A percentile compares a stretch with the other conserved stretches of the same genome.
These are phyloP conservation scores for Rhodotorula diobovata DNA, from an alignment of 768 basidiomycete species.

Conservation along the genomic window DNA sequence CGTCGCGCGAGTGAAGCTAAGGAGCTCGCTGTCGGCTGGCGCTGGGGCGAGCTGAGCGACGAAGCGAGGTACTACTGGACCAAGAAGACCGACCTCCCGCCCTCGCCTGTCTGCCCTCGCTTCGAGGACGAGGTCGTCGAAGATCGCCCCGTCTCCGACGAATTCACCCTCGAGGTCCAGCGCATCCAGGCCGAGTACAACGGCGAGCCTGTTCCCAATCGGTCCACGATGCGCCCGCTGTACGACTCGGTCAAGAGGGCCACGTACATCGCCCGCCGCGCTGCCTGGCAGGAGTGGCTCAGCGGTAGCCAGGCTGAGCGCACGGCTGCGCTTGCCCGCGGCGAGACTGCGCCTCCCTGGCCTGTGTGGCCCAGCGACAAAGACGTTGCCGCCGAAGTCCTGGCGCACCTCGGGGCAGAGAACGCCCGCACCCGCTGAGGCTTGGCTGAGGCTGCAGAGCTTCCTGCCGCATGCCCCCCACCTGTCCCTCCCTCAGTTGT, in stretches of 20 bases:
- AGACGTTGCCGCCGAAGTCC: too few relatives aligned
- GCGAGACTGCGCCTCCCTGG: not conserved
- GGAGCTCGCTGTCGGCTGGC: not conserved
- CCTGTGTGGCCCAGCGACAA: not conserved
- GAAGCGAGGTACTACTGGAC: not conserved
- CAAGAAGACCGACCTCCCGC: not conserved
- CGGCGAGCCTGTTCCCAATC: too few relatives aligned
- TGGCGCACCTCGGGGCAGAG: too few relatives aligned
- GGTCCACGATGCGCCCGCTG: too few relatives aligned
- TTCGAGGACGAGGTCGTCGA: not conserved
- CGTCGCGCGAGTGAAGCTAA: not conserved
- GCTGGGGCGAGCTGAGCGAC: constrained; percentile 1
- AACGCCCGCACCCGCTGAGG: too few relatives aligned
- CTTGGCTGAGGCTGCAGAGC: too few relatives aligned
- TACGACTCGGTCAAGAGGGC: not conserved
- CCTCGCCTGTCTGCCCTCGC: not conserved
- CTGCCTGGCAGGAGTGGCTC: not conserved
- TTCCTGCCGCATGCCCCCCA: too few relatives aligned
- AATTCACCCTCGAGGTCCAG: not conserved
- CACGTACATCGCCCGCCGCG: not conserved
- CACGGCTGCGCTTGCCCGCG: not conserved
- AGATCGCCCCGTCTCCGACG: not conserved
- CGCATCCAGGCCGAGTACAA: not conserved
- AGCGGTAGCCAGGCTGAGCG: not conserved
- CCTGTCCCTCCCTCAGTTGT: too few relatives aligned